phyloP scores from a whole-genome alignment of 2,329 filamentous ascomycete species.

The Cladosporium austrohemisphaericum region DNA sequence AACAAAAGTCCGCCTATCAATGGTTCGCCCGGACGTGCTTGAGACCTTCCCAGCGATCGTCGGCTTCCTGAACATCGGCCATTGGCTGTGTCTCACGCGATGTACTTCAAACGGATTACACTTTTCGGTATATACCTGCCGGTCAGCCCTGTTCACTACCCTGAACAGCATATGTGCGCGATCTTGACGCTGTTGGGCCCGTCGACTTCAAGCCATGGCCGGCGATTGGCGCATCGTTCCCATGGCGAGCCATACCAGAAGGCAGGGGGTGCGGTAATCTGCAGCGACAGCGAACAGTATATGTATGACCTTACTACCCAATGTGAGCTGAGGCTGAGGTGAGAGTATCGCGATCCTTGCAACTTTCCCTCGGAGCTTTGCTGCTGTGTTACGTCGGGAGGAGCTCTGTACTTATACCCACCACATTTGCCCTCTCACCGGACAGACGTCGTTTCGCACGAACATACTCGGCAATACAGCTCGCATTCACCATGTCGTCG shows the following conservation, averaged over 20 bases:
- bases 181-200: neutral
- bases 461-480: neutral
- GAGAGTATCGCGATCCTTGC: neutral
- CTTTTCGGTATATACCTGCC: conserved; percentile 1
- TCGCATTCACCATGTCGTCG: conserved; percentile 5
- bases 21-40: neutral
- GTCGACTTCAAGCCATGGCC: neutral
- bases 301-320: neutral
- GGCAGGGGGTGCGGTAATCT: no score
- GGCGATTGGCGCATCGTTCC: neutral
- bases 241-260: neutral
- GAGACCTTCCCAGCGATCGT: conserved; percentile 4
- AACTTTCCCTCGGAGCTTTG: neutral
- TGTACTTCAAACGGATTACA: neutral
- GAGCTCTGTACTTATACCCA: neutral
- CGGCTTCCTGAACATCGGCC: neutral
- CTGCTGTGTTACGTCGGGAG: neutral
- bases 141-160: neutral
- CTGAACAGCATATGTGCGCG: neutral
- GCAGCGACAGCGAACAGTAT: conserved; percentile 1
- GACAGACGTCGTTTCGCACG: no score
- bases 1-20: conserved; percentile 1
- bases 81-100: neutral
- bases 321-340: neutral
- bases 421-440: no score